Evolutionary conservation across 768 basidiomycete species (phyloP).

Genomic region (Sarcodon sp.): DNA sequence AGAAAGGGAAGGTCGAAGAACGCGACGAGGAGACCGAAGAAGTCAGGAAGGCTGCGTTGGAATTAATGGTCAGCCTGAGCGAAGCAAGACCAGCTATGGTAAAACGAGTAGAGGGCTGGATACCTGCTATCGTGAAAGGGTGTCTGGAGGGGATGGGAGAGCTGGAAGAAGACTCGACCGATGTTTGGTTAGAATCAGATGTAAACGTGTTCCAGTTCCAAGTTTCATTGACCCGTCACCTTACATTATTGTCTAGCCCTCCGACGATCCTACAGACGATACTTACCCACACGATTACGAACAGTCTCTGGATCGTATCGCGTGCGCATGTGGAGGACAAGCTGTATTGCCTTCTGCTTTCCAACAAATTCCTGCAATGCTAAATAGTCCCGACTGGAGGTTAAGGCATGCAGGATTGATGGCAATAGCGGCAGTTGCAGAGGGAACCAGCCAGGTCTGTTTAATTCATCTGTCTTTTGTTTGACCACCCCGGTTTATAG

Average conservation of each 20-base stretch:
- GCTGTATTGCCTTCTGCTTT: constrained; percentile 71
- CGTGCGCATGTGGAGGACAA: constrained; percentile 69
- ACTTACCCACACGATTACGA: constrained; percentile 68
- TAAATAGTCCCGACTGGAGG: constrained; percentile 75
- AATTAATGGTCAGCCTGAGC: constrained; percentile 73
- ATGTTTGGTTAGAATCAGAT: constrained; percentile 62
- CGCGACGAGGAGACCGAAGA: constrained; percentile 58
- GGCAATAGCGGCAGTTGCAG: constrained; percentile 77
- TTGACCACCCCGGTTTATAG: neutral
- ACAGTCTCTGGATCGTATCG: constrained; percentile 70
- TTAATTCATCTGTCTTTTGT: neutral
- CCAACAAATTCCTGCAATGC: constrained; percentile 72
- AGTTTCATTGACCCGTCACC: neutral
- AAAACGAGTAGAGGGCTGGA: constrained; percentile 57
- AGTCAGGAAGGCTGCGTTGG: constrained; percentile 60
- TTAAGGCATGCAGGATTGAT: constrained; percentile 77
- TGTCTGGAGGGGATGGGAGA: constrained; percentile 79
- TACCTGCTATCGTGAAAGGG: constrained; percentile 52
- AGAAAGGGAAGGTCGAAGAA: constrained; percentile 21
- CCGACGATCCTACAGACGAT: constrained; percentile 49
- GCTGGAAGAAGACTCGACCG: constrained; percentile 47
- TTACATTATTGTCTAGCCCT: constrained; percentile 30
- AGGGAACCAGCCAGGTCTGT: constrained; percentile 63
- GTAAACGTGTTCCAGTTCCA: constrained; percentile 28
- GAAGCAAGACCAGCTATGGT: constrained; percentile 67